Percentiles rank a stretch among this genome's conserved stretches.
Evolutionary conservation across 2,329 filamentous ascomycete species (phyloP).

Genomic region (Scedosporium minutisporum): DNA sequence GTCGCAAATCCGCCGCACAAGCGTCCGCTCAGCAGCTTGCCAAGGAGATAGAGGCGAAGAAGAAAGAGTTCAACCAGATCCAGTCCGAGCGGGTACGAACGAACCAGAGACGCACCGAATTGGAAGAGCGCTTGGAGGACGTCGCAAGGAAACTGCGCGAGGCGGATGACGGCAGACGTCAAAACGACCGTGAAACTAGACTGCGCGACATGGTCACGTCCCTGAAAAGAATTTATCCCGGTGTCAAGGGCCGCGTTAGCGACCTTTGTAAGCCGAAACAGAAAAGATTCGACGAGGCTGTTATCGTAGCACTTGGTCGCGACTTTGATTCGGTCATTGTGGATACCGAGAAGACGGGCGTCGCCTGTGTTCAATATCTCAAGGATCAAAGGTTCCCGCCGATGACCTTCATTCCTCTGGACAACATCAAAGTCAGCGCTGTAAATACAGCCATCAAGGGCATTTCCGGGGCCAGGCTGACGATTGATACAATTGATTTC

Average conservation of each 20-base stretch:
- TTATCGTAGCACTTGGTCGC: slow-evolving; percentile 82
- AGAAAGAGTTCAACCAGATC: slow-evolving; percentile 79
- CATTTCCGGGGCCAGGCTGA: slow-evolving; percentile 74
- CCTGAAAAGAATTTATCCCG: slow-evolving; percentile 83
- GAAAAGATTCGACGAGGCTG: slow-evolving; percentile 90
- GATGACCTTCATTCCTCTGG: slow-evolving; percentile 89
- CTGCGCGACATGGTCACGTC: slow-evolving; percentile 77
- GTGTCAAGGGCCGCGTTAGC: slow-evolving; percentile 81
- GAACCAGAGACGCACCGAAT: slow-evolving; percentile 73
- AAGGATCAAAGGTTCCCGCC: slow-evolving; percentile 81
- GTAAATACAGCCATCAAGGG: slow-evolving; percentile 87
- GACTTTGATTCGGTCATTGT: slow-evolving; percentile 94
- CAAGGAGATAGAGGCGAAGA: slow-evolving; percentile 74
- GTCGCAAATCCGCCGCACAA: slow-evolving; percentile 57
- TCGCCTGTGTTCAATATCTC: slow-evolving; percentile 89
- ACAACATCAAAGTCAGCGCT: slow-evolving; percentile 92
- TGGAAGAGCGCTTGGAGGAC: slow-evolving; percentile 84
- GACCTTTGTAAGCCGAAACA: slow-evolving; percentile 93
- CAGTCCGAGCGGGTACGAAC: slow-evolving; percentile 75
- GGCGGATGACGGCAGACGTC: slow-evolving; percentile 74
- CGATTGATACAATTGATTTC: slow-evolving; percentile 93
- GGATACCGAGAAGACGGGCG: slow-evolving; percentile 86
- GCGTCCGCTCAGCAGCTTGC: slow-evolving; percentile 56
- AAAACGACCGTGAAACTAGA: slow-evolving; percentile 70
- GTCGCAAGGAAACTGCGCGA: slow-evolving; percentile 72